Base-by-base conservation (phyloP, 2,329 filamentous ascomycete genomes). In the Claviceps maximensis region DNA sequence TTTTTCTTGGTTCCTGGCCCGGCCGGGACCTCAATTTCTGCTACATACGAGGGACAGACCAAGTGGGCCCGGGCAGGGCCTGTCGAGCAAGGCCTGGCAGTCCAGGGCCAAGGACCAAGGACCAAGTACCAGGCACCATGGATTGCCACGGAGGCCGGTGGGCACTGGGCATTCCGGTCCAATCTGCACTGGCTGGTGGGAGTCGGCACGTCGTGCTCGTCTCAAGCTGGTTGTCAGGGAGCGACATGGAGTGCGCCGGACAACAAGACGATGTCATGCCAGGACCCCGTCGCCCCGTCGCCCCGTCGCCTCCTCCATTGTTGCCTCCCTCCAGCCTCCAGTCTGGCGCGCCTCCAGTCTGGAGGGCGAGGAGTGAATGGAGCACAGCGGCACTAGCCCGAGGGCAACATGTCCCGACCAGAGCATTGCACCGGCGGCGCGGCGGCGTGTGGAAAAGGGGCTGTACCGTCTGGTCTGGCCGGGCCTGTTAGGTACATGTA, bases 21-120 rank as follows among this genome's bases (percentile, higher is more conserved):
- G 27, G 45, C 45, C 27, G 25, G 38, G 46, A 13, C 47, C 50
- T 40, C 47, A 41, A 29, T 42, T 47, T 44, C 52, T 42, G 46
- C 29, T 36, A 48, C 46, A 48, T 48, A 19, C 47, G 40, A 51
- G 23, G 42, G 49, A 46, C 49, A 47, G 49, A 53, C 54, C 54
- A 55, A 55, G 54, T 55, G 54, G 54, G 52, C 54, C 54, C 12
- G 17, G 17, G 33, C 36, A 38, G 36, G 36, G 36, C 5, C 36
- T 38, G 36, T 15, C 36, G 25, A 19, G 38, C 31, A 21, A 49
- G 44, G 48, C 47, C 51, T 48, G 29, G 48, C 48, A 50, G 49
- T 46, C 51, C 19, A 47, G 42, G 42, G 12, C 21, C 42, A 45
- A 46, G 41, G 41, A 15, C 19, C 41, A 44, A 29, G 27, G 27